Conservation (phyloP, 768 basidiomycete species). For the Lyophyllum decastes region DNA sequence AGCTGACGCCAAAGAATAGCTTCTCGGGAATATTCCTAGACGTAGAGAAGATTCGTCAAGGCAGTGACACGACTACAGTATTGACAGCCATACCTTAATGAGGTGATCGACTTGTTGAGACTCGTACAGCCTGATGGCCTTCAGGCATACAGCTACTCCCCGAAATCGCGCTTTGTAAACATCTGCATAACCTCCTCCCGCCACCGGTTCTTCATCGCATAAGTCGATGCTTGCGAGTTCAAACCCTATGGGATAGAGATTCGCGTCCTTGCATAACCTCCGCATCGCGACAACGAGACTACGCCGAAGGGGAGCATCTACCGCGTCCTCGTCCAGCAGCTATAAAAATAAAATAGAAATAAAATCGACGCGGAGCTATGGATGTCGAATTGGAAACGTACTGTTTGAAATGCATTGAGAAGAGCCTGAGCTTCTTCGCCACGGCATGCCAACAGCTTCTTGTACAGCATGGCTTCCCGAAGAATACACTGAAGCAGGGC, state of each 20-base stretch:
- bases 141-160: slow-evolving; percentile 5
- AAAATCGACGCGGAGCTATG: no score
- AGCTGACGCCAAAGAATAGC: slow-evolving; percentile 2
- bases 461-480: no score
- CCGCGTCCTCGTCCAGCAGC: not conserved
- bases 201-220: not conserved
- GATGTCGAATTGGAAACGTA: no score
- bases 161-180: slow-evolving; percentile 2
- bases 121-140: not conserved
- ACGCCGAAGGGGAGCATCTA: not conserved
- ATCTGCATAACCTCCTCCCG: slow-evolving; percentile 1
- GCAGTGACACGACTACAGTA: not conserved
- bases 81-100: not conserved
- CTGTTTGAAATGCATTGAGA: not conserved
- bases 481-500: no score
- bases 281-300: not conserved
- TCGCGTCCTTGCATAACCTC: not conserved
- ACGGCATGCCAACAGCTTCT: no score
- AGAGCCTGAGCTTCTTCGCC: not conserved
- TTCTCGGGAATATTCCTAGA: not conserved
- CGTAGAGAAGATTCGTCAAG: not conserved
- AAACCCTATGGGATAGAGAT: not conserved
- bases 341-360: not conserved
- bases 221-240: not conserved
- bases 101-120: not conserved